These are phyloP conservation scores for Coemansia sp. DNA, from an alignment of 192 early-diverging fungal genomes.

Conservation along the genomic window DNA sequence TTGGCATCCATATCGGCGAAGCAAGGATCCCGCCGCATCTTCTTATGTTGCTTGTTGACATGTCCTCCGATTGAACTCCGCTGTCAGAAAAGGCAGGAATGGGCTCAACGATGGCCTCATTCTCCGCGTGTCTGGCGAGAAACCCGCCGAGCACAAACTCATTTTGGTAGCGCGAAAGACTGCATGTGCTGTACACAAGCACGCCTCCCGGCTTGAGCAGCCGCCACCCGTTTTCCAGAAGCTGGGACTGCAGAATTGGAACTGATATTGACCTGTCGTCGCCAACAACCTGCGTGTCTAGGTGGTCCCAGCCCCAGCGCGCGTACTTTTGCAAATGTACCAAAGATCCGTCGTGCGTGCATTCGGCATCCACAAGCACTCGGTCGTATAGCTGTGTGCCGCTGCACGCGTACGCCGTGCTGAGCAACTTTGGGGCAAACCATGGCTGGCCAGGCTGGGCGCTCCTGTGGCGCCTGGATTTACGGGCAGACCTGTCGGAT, in stretches of 20 bases:
- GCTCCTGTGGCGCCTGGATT: background rate
- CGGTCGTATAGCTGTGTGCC: slow-evolving; percentile 58
- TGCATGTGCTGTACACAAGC: slow-evolving; percentile 87
- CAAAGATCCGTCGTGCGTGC: slow-evolving; percentile 91
- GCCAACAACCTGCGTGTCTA: slow-evolving; percentile 71
- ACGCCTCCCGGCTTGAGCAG: slow-evolving; percentile 70
- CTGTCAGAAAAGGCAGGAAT: background rate
- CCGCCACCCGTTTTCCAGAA: slow-evolving; percentile 74
- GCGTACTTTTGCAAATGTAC: slow-evolving; percentile 76
- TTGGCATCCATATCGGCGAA: slow-evolving; percentile 1
- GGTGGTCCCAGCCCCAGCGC: slow-evolving; percentile 73
- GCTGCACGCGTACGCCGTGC: slow-evolving; percentile 54
- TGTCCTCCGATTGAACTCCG: no score
- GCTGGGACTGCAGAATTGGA: slow-evolving; percentile 51
- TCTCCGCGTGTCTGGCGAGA: slow-evolving; percentile 39
- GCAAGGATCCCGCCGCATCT: background rate
- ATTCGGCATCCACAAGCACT: slow-evolving; percentile 69
- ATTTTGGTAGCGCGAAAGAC: slow-evolving; percentile 73
- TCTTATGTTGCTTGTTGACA: no score
- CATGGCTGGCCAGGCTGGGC: slow-evolving; percentile 54
- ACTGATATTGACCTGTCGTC: slow-evolving; percentile 57
- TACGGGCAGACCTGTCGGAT: background rate
- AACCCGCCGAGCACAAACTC: slow-evolving; percentile 83
- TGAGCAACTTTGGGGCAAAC: slow-evolving; percentile 68
- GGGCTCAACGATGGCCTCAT: slow-evolving; percentile 26